Evolutionary conservation across 2,329 filamentous ascomycete genomes (phyloP), one percentile per base, ranked within the genome.

Genomic region (Aspergillus sp.): DNA sequence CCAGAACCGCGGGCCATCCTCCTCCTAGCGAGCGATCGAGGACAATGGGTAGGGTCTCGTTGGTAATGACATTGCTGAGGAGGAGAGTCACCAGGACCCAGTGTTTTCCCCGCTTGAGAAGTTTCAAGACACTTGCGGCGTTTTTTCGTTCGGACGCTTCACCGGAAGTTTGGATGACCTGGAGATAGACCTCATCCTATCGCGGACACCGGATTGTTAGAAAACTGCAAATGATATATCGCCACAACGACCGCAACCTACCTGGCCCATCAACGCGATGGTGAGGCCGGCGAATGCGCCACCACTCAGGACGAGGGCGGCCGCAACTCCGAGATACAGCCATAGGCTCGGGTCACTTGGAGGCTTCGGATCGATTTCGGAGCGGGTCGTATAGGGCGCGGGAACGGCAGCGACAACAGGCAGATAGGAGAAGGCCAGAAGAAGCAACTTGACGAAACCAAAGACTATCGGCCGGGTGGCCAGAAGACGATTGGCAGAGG

Each of bases 51-150:
- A 97, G 79, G 2, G 93, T 95, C 75, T 97, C 94, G 72, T 99
- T 97, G 60, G 95, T 96, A 64, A 99, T 95, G 67, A 99, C 94
- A 71, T 99, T 99, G 71, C 91, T 91, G 51, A 99, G 79, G 6
- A 99, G 82, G 21, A 99, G 77, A 2, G 94, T 97, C 49, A 99
- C 94, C 52, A 99, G 79, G 17, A 99, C 93, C 94, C 94, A 99
- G 73, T 99, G 94, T 72, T 99, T 99, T 64, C 94, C 94, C 64
- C 84, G 88, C 59, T 90, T 85, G 51, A 99, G 76, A 23, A 99
- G 78, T 41, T 85, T 81, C 62, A 94, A 81, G 10, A 99, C 94
- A 58, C 85, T 87, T 52, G 82, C 83, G 0, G 94, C 94, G 68
- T 97, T 91, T 67, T 86, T 90, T 66, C 87, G 87, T 74, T 97